Evolutionary conservation across 2,329 filamentous ascomycete genomes (phyloP).

Genomic region (Pestalotiopsis sp.): DNA sequence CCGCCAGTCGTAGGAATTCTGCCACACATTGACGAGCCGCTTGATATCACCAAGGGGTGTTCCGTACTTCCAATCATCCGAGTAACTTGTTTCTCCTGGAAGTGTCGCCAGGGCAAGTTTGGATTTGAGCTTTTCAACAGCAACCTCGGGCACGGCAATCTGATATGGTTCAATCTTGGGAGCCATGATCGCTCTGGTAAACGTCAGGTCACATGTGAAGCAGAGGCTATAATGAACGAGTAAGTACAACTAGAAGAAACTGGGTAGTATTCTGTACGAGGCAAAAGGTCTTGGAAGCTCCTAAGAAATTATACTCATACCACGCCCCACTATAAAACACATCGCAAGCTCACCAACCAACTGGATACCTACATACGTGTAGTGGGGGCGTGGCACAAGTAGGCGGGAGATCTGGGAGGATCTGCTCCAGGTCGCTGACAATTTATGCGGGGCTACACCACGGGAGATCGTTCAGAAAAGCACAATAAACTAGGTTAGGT

Average conservation of each 20-base stretch:
- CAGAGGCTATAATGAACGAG: neutral
- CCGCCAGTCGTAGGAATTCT: conserved; percentile 37
- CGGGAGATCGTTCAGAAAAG: no score
- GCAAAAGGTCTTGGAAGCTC: neutral
- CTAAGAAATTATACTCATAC: neutral
- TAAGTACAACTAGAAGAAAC: neutral
- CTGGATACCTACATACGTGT: no score
- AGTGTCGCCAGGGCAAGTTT: neutral
- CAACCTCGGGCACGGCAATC: neutral
- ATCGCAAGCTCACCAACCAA: no score
- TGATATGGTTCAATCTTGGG: neutral
- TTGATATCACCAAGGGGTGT: conserved; percentile 38
- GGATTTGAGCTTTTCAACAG: neutral
- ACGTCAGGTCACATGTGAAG: neutral
- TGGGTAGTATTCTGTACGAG: no score
- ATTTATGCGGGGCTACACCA: no score
- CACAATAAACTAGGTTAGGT: no score
- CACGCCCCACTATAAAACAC: no score
- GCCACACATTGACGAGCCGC: conserved; percentile 36
- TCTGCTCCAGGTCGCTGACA: no score
- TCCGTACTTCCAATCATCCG: conserved; percentile 40
- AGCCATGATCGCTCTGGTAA: neutral
- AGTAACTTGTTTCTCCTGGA: neutral
- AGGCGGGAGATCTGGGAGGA: no score
- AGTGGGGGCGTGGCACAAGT: no score